These are phyloP conservation scores for Lachancea sp. DNA, from an alignment of 805 yeast genomes.

Conservation along the genomic window DNA sequence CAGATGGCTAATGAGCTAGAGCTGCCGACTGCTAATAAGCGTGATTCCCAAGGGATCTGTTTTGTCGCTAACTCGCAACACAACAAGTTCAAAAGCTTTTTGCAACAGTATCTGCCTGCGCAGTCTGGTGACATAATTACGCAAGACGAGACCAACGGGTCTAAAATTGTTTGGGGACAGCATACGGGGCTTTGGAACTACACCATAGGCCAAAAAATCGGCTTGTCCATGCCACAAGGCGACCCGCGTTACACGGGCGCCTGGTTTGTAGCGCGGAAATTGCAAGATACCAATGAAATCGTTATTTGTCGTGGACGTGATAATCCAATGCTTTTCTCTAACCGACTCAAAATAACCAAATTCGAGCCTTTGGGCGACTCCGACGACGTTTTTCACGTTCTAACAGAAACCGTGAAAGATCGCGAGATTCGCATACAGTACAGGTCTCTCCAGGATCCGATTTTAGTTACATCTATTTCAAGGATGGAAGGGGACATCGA, in stretches of 20 bases:
- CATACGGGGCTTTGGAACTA: constrained; percentile 91
- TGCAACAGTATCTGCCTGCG: constrained; percentile 65
- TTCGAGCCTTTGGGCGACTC: constrained; percentile 23
- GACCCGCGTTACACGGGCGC: constrained; percentile 65
- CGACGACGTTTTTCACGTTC: background rate
- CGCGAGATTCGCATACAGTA: constrained; percentile 48
- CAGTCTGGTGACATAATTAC: constrained; percentile 74
- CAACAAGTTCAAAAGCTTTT: constrained; percentile 61
- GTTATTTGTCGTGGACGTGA: constrained; percentile 71
- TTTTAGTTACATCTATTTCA: constrained; percentile 26
- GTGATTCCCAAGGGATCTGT: constrained; percentile 92
- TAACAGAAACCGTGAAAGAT: constrained; percentile 4
- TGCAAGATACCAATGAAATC: constrained; percentile 57
- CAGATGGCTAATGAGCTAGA: constrained; percentile 49
- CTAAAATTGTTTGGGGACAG: constrained; percentile 68
- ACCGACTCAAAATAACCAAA: constrained; percentile 37
- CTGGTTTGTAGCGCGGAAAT: constrained; percentile 83
- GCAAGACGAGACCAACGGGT: constrained; percentile 36
- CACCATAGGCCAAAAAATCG: constrained; percentile 80
- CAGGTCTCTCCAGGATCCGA: constrained; percentile 66
- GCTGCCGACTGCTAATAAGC: constrained; percentile 65
- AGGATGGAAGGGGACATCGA: constrained; percentile 23
- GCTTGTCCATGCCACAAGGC: constrained; percentile 83
- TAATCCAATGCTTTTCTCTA: constrained; percentile 47
- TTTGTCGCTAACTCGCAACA: constrained; percentile 65